These are phyloP conservation scores for Conticribra weissflogii DNA, from an alignment of 108 stramenopile genomes.

Conservation along the genomic window DNA sequence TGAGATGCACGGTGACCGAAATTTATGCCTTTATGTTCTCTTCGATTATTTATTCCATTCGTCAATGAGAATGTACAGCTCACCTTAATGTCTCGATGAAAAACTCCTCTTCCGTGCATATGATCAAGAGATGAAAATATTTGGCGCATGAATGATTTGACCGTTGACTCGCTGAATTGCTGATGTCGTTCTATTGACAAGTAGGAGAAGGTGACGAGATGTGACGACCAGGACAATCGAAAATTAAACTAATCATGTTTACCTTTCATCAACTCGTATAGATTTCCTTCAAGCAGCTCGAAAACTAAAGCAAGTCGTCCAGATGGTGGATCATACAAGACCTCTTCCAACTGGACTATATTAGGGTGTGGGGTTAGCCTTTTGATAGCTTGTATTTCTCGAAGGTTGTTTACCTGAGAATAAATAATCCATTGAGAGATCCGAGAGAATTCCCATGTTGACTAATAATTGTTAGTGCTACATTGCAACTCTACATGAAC, in stretches of 20 bases:
- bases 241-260: too few relatives aligned
- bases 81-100: slow-evolving; percentile 87
- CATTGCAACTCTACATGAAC: too few relatives aligned
- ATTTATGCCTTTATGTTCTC: background rate
- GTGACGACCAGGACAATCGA: too few relatives aligned
- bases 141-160: slow-evolving; percentile 50
- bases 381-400: slow-evolving; percentile 88
- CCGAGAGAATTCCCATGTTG: too few relatives aligned
- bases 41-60: too few relatives aligned
- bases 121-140: slow-evolving; percentile 67
- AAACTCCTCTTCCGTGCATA: slow-evolving; percentile 77
- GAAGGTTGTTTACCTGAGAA: slow-evolving; percentile 75
- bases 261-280: slow-evolving; percentile 89
- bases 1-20: slow-evolving; percentile 8
- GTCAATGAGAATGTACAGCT: background rate
- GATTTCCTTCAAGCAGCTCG: slow-evolving; percentile 89
- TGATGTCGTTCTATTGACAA: slow-evolving; percentile 20
- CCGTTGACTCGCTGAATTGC: slow-evolving; percentile 23
- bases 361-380: slow-evolving; percentile 84
- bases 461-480: too few relatives aligned
- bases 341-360: slow-evolving; percentile 84
- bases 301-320: slow-evolving; percentile 89
- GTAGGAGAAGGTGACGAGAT: background rate
- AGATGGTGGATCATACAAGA: slow-evolving; percentile 84
- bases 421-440: background rate